These are phyloP conservation scores for Leishmania major DNA, from an alignment of 208 protist genomes.

Conservation along the genomic window DNA sequence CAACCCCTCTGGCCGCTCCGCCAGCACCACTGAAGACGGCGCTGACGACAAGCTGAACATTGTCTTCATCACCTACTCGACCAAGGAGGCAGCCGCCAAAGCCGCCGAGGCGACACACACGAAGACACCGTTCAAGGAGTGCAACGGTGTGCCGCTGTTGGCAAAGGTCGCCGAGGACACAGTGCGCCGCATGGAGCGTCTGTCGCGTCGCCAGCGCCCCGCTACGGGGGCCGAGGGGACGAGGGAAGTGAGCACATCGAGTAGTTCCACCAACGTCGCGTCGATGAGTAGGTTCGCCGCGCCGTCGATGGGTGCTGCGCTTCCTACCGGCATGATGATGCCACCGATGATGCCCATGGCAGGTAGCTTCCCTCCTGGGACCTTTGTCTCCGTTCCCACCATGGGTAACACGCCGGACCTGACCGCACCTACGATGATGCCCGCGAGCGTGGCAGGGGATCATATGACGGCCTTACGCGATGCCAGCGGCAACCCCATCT, in stretches of 20 bases:
- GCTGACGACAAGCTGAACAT: conserved; percentile 52
- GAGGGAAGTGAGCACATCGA: conserved; percentile 4
- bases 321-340: conserved; percentile 17
- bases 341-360: conserved; percentile 11
- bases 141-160: conserved; percentile 66
- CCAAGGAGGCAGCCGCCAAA: conserved; percentile 53
- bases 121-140: conserved; percentile 61
- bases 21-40: conserved; percentile 7
- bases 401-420: conserved; percentile 11
- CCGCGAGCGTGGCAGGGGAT: background rate
- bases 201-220: conserved; percentile 41
- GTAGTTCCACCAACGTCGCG: background rate
- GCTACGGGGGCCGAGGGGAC: background rate
- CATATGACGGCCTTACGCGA: conserved; percentile 19
- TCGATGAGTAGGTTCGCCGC: conserved; percentile 3
- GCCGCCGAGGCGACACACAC: conserved; percentile 69
- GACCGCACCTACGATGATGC: conserved; percentile 9
- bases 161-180: conserved; percentile 82
- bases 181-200: conserved; percentile 62
- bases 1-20: conserved; percentile 1
- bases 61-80: conserved; percentile 76
- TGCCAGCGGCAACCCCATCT: conserved; percentile 17
- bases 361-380: conserved; percentile 2
- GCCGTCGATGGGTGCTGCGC: background rate
- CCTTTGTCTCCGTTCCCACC: conserved; percentile 15